Conservation (phyloP, 495 filamentous ascomycete species). For the Corynascus novoguineensis region DNA sequence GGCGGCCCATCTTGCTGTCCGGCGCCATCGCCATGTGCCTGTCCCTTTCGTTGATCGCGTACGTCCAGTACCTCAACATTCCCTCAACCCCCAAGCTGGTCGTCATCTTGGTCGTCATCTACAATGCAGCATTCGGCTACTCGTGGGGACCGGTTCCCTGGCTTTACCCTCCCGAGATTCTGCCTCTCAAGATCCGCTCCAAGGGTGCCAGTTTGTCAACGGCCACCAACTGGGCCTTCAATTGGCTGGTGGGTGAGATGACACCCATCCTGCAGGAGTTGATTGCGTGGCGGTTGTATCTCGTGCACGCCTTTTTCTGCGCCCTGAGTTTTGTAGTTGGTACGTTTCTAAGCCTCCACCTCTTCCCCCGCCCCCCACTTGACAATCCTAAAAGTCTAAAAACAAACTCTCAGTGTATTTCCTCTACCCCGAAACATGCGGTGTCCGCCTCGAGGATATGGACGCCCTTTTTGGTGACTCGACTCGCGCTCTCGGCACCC, state of each 20-base stretch:
- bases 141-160: slow-evolving; percentile 99
- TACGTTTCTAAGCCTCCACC: slow-evolving; percentile 50
- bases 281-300: slow-evolving; percentile 89
- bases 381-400: slow-evolving; percentile 17
- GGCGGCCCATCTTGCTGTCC: slow-evolving; percentile 82
- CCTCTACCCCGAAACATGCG: slow-evolving; percentile 92
- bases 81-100: slow-evolving; percentile 71
- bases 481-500: slow-evolving; percentile 59
- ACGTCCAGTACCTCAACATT: slow-evolving; percentile 88
- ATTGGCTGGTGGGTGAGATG: slow-evolving; percentile 92
- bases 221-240: slow-evolving; percentile 96
- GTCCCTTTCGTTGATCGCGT: slow-evolving; percentile 86
- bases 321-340: slow-evolving; percentile 93
- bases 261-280: slow-evolving; percentile 86
- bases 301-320: slow-evolving; percentile 96
- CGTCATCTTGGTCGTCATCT: slow-evolving; percentile 93
- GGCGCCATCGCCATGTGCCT: slow-evolving; percentile 88
- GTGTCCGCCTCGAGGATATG: slow-evolving; percentile 95
- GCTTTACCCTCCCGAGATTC: slow-evolving; percentile 96
- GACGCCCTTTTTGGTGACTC: slow-evolving; percentile 84
- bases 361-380: not conserved
- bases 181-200: slow-evolving; percentile 92
- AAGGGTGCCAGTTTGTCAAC: slow-evolving; percentile 97
- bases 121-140: slow-evolving; percentile 95
- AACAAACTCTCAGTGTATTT: slow-evolving; percentile 72